Evolutionary conservation across 345 rosid species (phyloP), one percentile per base, ranked within the genome.

Genomic region (Orychophragmus violaceus): DNA sequence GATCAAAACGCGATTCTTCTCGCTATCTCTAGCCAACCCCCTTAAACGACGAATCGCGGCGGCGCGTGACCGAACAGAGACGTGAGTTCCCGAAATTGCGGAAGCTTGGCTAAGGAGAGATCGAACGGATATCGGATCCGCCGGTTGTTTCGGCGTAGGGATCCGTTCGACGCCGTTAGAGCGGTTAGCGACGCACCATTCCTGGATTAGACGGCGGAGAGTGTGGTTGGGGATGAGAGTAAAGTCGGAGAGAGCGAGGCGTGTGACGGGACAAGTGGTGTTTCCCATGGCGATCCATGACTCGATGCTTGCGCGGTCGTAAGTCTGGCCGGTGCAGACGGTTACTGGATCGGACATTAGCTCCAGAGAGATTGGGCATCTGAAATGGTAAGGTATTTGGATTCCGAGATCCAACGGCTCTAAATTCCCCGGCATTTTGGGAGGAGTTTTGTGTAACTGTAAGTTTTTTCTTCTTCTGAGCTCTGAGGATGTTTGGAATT

Each of bases 311-410:
- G 86, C 42, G 8, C 98, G 86, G 86, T 93, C 98, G 76, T 93
- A 93, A 49, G 98, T 90, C 69, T 93, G 98, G 33, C 98, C 98
- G 28, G 98, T 90, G 72, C 76, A 59, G 64, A 90, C 81, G 41
- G 91, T 90, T 39, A 93, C 98, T 0, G 98, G 98, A 82, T 93
- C 98, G 19, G 91, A 81, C 97, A 93, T 93, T 25, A 93, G 86
- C 80, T 93, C 98, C 0, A 93, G 85, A 0, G 98, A 93, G 71
- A 93, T 88, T 23, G 98, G 98, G 29, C 98, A 93, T 63, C 98
- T 68, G 89, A 93, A 93, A 74, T 93, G 90, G 70, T 86, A 85
- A 3, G 97, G 97, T 28, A 93, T 74, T 73, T 90, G 98, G 19
- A 90, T 60, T 12, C 79, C 70, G 19, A 85, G 71, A 78, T 93